phyloP scores from a whole-genome alignment of 1,139 yeast genomes.

The Kodamaea derodonti region DNA sequence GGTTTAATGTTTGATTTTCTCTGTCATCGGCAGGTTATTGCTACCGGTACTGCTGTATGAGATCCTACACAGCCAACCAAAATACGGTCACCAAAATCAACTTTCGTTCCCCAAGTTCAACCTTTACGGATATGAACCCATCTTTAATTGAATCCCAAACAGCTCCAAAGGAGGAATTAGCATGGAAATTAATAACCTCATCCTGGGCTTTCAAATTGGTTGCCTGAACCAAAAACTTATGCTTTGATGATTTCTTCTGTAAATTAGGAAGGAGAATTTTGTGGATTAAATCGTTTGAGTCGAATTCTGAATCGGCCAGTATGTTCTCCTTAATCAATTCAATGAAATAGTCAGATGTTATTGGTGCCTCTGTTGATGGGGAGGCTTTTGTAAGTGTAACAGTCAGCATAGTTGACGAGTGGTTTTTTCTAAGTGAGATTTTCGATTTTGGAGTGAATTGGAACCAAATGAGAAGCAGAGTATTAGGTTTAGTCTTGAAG shows the following conservation, averaged over 20 bases:
- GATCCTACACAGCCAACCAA: too few species aligned
- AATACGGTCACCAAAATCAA: conserved; percentile 23
- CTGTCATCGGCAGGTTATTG: too few species aligned
- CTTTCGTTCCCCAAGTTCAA: conserved; percentile 1
- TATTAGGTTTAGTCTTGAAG: too few species aligned
- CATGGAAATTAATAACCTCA: conserved; percentile 16
- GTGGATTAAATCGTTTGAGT: conserved; percentile 3
- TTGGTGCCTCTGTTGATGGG: conserved; percentile 10
- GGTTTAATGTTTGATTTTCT: too few species aligned
- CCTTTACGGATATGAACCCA: conserved; percentile 28
- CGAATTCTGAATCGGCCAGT: background rate
- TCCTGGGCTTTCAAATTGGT: conserved; percentile 18
- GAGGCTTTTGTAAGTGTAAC: conserved; percentile 4
- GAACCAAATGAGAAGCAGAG: too few species aligned
- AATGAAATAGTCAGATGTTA: conserved; percentile 6
- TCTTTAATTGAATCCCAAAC: conserved; percentile 39
- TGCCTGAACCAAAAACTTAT: conserved; percentile 32
- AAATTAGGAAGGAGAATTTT: conserved; percentile 17
- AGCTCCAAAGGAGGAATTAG: conserved; percentile 30
- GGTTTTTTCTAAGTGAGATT: too few species aligned
- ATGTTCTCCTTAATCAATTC: conserved; percentile 4
- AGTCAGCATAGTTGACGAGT: background rate
- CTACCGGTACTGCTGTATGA: too few species aligned
- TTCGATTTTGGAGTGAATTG: too few species aligned
- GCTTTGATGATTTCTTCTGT: conserved; percentile 31